Conservation (phyloP, 208 protist genomes). For the Tritrichomonas musculus region DNA sequence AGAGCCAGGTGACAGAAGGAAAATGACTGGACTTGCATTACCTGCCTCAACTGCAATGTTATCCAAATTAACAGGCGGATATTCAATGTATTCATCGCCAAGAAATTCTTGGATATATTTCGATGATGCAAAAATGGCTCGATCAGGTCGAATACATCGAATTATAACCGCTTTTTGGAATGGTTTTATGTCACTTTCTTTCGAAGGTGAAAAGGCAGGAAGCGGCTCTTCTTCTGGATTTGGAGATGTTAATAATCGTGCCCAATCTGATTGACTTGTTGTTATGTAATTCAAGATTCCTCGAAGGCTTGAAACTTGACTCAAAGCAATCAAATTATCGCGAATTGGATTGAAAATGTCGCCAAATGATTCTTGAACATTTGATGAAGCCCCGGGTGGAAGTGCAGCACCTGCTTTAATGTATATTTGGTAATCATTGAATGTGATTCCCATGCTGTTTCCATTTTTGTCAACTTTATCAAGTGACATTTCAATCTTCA, state of each 20-base stretch:
- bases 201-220: background rate
- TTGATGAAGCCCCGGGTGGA: conserved; percentile 40
- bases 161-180: conserved; percentile 72
- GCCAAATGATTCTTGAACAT: background rate
- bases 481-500: conserved; percentile 69
- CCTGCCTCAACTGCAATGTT: conserved; percentile 47
- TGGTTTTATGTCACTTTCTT: conserved; percentile 33
- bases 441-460: too few species aligned
- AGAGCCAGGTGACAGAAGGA: conserved; percentile 83
- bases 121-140: conserved; percentile 79
- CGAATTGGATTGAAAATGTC: background rate
- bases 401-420: conserved; percentile 84
- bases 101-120: conserved; percentile 76
- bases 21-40: conserved; percentile 77
- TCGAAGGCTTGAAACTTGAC: background rate
- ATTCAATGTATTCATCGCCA: conserved; percentile 76
- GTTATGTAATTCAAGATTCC: background rate
- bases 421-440: conserved; percentile 55
- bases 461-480: too few species aligned
- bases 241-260: background rate
- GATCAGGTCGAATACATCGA: conserved; percentile 73
- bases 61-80: conserved; percentile 70
- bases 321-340: background rate
- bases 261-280: background rate
- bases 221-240: background rate